phyloP scores from a whole-genome alignment of 306 rosid genomes.

The Trifolium dubium region DNA sequence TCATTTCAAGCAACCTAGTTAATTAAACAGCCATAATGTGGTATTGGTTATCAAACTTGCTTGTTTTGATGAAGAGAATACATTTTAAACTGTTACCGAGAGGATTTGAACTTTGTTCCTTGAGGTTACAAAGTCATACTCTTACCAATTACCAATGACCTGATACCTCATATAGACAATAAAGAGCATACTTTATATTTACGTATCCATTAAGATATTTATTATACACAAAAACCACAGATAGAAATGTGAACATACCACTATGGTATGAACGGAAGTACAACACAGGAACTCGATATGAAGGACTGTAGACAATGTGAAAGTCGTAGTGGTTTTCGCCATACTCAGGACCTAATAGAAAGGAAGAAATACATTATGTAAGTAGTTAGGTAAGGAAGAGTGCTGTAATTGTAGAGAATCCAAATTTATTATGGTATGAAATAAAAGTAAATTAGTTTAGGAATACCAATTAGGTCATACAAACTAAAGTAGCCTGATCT shows the following conservation, averaged over 20 bases:
- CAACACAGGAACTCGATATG: slow-evolving; percentile 78
- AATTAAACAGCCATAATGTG: slow-evolving; percentile 1
- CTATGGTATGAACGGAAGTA: slow-evolving; percentile 66
- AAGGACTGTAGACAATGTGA: slow-evolving; percentile 71
- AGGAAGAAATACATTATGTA: slow-evolving; percentile 16
- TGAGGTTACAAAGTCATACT: too few species aligned
- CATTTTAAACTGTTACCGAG: too few species aligned
- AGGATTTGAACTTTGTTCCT: too few species aligned
- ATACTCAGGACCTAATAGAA: slow-evolving; percentile 55
- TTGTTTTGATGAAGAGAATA: neutral
- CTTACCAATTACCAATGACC: too few species aligned
- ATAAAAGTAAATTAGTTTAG: slow-evolving; percentile 6
- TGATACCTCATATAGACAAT: too few species aligned
- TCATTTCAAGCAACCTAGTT: slow-evolving; percentile 8
- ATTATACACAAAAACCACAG: slow-evolving; percentile 25
- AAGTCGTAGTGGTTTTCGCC: slow-evolving; percentile 66
- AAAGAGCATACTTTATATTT: slow-evolving; percentile 8
- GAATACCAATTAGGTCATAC: slow-evolving; percentile 45
- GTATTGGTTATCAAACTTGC: slow-evolving; percentile 1
- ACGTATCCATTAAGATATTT: slow-evolving; percentile 10
- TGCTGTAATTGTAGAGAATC: slow-evolving; percentile 3
- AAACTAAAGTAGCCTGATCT: slow-evolving; percentile 72
- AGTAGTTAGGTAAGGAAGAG: neutral
- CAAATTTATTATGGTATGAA: neutral
- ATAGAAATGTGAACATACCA: slow-evolving; percentile 55